Evolutionary conservation across 179 eudicot species (phyloP), one percentile per base, ranked within the genome.

Genomic region (Nepenthes alata): DNA sequence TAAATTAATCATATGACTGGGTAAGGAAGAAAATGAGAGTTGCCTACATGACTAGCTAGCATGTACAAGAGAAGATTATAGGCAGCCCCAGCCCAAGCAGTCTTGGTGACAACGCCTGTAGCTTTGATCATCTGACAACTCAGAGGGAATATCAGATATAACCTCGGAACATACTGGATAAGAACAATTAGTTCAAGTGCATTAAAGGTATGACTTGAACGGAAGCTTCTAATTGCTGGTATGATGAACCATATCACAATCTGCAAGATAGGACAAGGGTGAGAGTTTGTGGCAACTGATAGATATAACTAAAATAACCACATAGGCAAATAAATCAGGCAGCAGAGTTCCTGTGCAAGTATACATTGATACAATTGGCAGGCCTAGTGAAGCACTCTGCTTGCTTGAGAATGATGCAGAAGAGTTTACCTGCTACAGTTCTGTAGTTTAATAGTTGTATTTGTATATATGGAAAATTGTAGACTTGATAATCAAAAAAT

Each of bases 11-110:
- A 13, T 13, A 0, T 6, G 2, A 11, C 12, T 55, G 37, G 39
- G 49, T 4, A 37, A 11, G 34, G 47, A 47, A 6, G 41, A 2
- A 71, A 15, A 53, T 37, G 61, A 57, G 54, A 57, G 51, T 9
- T 60, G 62, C 85, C 64, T 72, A 88, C 96, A 75, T 88, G 96
- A 69, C 93, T 88, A 62, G 96, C 96, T 69, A 88, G 59, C 89
- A 85, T 88, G 73, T 88, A 88, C 47, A 88, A 72, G 4, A 88
- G 70, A 61, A 88, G 86, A 78, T 88, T 88, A 62, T 88, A 88
- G 6, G 86, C 89, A 47, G 93, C 96, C 35, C 95, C 93, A 0
- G 93, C 93, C 96, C 96, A 85, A 48, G 96, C 96, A 1, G 96
- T 81, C 61, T 79, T 85, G 48, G 96, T 80, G 74, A 88, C 93